Conservation (phyloP, 345 rosid species). For the Laguncularia racemosa region DNA sequence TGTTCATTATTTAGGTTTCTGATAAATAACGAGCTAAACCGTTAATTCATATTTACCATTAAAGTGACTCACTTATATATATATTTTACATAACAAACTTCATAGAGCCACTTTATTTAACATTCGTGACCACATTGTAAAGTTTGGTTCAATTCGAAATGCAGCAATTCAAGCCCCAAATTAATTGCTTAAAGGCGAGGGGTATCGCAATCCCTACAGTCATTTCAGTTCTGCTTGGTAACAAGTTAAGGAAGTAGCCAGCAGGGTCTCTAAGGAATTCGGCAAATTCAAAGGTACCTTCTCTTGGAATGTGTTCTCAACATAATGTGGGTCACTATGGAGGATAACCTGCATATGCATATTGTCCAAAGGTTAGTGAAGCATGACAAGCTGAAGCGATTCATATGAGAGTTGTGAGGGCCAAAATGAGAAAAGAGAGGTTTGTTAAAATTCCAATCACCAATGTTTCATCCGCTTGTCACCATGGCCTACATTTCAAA, state of each 20-base stretch:
- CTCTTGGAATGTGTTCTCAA: conserved; percentile 35
- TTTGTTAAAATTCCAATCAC: conserved; percentile 40
- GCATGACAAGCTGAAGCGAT: conserved; percentile 53
- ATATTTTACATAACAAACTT: too few relatives aligned
- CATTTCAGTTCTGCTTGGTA: conserved; percentile 42
- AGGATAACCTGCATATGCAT: conserved; percentile 49
- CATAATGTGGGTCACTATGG: conserved; percentile 40
- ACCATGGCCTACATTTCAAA: conserved; percentile 42
- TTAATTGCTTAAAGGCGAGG: too few relatives aligned
- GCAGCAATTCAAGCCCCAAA: too few relatives aligned
- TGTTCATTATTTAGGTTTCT: too few relatives aligned
- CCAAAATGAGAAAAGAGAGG: conserved; percentile 21
- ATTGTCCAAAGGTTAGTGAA: conserved; percentile 50
- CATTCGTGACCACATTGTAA: too few relatives aligned
- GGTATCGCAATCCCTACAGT: conserved; percentile 33
- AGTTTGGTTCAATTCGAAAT: too few relatives aligned
- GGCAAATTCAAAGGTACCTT: conserved; percentile 34
- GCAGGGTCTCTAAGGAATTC: conserved; percentile 33
- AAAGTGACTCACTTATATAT: too few relatives aligned
- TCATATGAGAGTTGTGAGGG: conserved; percentile 54
- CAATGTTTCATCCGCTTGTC: conserved; percentile 37
- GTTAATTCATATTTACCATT: too few relatives aligned
- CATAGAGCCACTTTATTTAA: too few relatives aligned
- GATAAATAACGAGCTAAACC: too few relatives aligned
- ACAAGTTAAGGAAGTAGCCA: conserved; percentile 27